Base-by-base conservation (phyloP, 352 stramenopile species). In the Globisporangium cederbergense region DNA sequence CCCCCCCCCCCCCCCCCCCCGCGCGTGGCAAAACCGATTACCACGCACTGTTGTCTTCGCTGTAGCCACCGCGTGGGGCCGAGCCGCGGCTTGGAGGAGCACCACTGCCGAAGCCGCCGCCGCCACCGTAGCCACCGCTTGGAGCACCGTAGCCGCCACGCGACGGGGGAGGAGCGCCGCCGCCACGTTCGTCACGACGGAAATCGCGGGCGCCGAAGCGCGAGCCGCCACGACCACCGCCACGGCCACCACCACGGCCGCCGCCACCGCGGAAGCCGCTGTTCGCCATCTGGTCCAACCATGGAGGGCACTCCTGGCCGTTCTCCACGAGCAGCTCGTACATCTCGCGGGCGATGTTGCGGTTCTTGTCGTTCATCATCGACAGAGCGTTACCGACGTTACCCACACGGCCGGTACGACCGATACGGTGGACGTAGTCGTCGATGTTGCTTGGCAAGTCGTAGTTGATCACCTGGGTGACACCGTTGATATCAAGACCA, bases 341-440 rank as follows among this genome's bases (percentile, higher is more conserved):
- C 49, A 99, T 90, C 65, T 99, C 97, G 42, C 95, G 87, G 28
- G 95, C 93, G 57, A 99, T 95, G 79, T 98, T 98, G 53, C 88
- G 77, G 84, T 99, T 99, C 73, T 98, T 98, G 62, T 99, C 97
- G 79, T 99, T 99, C 68, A 99, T 94, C 83, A 99, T 98, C 71
- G 96, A 98, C 20, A 98, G 79, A n/a, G 96, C 96, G 64, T 95
- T 84, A 67, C 98, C 98, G 25, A 97, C 86, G 77, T 99, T 99
- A 72, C 98, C 98, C 53, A 98, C 97, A 89, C 98, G 94, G 47
- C 97, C 98, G 13, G 98, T 99, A 91, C 98, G 95, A 68, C 98
- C 98, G 77, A 99, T 99, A 75, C 98, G 87, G 78, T 99, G 98
- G 9, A 99, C 97, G 76, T 99, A 99, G 77, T 98, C 93, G 62